Evolutionary conservation across 2,329 filamentous ascomycete species (phyloP).

Genomic region (Scopulariopsis brevicaulis): DNA sequence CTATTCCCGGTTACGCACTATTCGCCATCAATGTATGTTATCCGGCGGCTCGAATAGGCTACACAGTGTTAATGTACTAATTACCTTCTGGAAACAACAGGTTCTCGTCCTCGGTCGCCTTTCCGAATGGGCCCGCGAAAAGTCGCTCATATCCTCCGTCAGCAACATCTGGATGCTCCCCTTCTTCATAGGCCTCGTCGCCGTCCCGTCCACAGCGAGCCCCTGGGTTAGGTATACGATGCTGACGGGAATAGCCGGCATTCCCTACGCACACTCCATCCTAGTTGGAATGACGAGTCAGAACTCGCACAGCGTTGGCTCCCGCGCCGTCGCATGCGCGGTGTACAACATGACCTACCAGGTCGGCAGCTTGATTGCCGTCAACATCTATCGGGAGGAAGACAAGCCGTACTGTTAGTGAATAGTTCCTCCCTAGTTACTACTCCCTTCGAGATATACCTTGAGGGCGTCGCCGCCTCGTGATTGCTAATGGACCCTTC

Average conservation of each 20-base stretch:
- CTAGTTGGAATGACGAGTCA: conserved; percentile 44
- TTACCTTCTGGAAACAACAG: neutral
- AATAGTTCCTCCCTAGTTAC: too few species aligned
- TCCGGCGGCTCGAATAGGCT: conserved; percentile 17
- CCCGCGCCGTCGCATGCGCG: conserved; percentile 43
- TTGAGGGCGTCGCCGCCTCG: neutral
- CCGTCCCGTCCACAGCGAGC: conserved; percentile 13
- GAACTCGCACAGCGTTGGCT: conserved; percentile 47
- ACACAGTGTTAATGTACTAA: neutral
- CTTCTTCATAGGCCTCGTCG: conserved; percentile 32
- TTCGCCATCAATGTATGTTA: conserved; percentile 16
- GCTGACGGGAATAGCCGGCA: conserved; percentile 20
- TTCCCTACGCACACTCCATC: conserved; percentile 26
- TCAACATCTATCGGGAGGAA: conserved; percentile 29
- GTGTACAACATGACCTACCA: conserved; percentile 38
- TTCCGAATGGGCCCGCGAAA: conserved; percentile 28
- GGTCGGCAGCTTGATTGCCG: conserved; percentile 18
- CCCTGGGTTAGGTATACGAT: conserved; percentile 21
- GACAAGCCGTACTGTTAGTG: conserved; percentile 13
- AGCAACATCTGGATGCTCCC: conserved; percentile 37
- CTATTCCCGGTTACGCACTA: conserved; percentile 26
- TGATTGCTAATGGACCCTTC: conserved; percentile 24
- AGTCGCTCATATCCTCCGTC: conserved; percentile 27
- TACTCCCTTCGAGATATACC: neutral
- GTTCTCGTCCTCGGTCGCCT: conserved; percentile 33